These are phyloP conservation scores for Gaeumannomyces tritici DNA, from an alignment of 2,329 filamentous ascomycete species.

Conservation along the genomic window DNA sequence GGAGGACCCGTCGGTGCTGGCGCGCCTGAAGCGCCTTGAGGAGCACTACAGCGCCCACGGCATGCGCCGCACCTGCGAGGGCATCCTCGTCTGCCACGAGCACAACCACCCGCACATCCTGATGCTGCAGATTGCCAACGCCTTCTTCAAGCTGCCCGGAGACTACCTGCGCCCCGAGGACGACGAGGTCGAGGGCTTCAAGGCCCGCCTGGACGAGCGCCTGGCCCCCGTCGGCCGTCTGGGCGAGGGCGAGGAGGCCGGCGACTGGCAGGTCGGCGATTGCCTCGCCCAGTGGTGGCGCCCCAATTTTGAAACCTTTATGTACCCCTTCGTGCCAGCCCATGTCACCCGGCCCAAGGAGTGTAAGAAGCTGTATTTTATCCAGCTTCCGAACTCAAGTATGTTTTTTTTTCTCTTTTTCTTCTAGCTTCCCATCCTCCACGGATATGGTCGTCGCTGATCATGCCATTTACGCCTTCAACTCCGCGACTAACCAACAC, in stretches of 20 bases:
- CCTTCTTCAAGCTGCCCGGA: constrained; percentile 97
- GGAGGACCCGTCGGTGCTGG: constrained; percentile 91
- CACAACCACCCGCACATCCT: constrained; percentile 98
- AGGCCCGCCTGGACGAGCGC: constrained; percentile 81
- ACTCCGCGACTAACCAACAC: background rate
- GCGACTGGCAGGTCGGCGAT: constrained; percentile 91
- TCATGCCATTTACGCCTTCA: background rate
- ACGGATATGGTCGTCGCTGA: too few relatives aligned
- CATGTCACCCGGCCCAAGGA: constrained; percentile 96
- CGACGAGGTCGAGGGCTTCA: constrained; percentile 93
- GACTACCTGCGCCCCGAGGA: constrained; percentile 87
- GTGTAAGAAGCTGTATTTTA: constrained; percentile 98
- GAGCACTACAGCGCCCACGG: constrained; percentile 88
- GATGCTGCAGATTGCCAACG: constrained; percentile 98
- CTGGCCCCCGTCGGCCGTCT: constrained; percentile 84
- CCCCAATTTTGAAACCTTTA: constrained; percentile 98
- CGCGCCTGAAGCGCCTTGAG: constrained; percentile 86
- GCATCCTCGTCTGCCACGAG: constrained; percentile 94
- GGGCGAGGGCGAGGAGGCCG: constrained; percentile 71
- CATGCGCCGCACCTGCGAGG: constrained; percentile 96
- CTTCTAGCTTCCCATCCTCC: background rate
- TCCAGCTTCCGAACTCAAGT: constrained; percentile 89
- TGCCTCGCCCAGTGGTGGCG: constrained; percentile 98
- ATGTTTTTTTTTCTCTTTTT: too few relatives aligned
- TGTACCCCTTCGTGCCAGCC: constrained; percentile 96